Conservation (phyloP, 345 rosid genomes). For the Pistacia integerrima region DNA sequence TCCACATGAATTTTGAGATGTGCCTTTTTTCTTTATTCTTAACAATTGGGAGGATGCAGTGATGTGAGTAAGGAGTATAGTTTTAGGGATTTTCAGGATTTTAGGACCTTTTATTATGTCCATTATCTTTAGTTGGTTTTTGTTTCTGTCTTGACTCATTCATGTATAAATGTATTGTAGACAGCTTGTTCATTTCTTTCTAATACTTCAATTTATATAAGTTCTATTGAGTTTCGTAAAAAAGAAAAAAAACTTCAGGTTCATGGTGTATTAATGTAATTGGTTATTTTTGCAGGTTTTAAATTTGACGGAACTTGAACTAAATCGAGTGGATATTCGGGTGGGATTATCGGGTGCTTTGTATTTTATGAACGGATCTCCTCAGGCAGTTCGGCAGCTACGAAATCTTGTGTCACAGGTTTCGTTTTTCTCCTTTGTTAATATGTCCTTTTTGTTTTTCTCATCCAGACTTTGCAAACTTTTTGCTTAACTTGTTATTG, state of each 20-base stretch:
- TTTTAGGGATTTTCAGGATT: no score
- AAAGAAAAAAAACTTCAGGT: no score
- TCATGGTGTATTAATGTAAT: constrained; percentile 3
- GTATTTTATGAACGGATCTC: constrained; percentile 96
- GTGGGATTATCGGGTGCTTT: constrained; percentile 94
- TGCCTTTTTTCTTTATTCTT: neutral
- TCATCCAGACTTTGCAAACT: neutral
- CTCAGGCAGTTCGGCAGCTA: constrained; percentile 94
- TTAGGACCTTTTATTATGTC: no score
- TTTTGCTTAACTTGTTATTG: neutral
- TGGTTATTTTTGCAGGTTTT: constrained; percentile 59
- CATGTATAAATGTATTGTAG: no score
- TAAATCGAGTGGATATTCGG: constrained; percentile 88
- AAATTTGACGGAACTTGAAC: constrained; percentile 90
- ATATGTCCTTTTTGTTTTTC: neutral
- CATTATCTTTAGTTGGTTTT: no score
- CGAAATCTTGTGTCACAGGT: constrained; percentile 96
- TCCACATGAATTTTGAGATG: no score
- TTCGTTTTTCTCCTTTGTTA: constrained; percentile 34
- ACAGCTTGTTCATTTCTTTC: no score
- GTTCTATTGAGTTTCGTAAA: no score
- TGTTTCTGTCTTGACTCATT: no score
- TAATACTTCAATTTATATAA: no score
- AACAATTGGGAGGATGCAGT: no score
- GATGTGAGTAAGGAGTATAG: no score